Evolutionary conservation across 805 yeast species (phyloP).

Genomic region (Metschnikowia koreensis): DNA sequence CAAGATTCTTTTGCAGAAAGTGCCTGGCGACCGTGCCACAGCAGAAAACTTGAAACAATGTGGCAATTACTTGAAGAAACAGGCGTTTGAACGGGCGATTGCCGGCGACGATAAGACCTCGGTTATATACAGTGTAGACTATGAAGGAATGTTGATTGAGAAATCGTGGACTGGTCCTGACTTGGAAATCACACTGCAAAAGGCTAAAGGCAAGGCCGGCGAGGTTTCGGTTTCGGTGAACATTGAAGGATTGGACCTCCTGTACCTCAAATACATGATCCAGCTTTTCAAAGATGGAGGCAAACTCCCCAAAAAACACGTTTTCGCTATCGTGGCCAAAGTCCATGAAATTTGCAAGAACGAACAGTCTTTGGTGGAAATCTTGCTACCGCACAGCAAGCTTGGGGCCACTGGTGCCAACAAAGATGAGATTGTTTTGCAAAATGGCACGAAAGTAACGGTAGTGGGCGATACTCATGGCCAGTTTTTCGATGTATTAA

Average conservation of each 20-base stretch:
- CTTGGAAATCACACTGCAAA: constrained; percentile 41
- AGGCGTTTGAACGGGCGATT: constrained; percentile 85
- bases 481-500: constrained; percentile 85
- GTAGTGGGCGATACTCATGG: constrained; percentile 99
- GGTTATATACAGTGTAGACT: constrained; percentile 48
- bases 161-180: constrained; percentile 58
- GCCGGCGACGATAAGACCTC: constrained; percentile 62
- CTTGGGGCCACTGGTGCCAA: constrained; percentile 7
- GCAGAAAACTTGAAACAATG: constrained; percentile 60
- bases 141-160: constrained; percentile 49
- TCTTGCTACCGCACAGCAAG: constrained; percentile 42
- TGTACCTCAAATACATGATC: constrained; percentile 65
- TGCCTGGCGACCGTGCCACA: constrained; percentile 72
- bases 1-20: constrained; percentile 53
- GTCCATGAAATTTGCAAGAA: constrained; percentile 60
- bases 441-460: constrained; percentile 52
- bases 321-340: constrained; percentile 74
- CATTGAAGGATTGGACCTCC: constrained; percentile 44
- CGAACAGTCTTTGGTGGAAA: constrained; percentile 77
- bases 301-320: constrained; percentile 74
- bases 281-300: constrained; percentile 72
- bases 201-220: constrained; percentile 19
- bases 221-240: constrained; percentile 28
- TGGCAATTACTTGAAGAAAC: constrained; percentile 60
- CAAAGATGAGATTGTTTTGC: constrained; percentile 26